Percentiles rank a stretch among this genome's conserved stretches.
Conservation (phyloP, 352 stramenopile species). For the Globisporangium splendens region DNA sequence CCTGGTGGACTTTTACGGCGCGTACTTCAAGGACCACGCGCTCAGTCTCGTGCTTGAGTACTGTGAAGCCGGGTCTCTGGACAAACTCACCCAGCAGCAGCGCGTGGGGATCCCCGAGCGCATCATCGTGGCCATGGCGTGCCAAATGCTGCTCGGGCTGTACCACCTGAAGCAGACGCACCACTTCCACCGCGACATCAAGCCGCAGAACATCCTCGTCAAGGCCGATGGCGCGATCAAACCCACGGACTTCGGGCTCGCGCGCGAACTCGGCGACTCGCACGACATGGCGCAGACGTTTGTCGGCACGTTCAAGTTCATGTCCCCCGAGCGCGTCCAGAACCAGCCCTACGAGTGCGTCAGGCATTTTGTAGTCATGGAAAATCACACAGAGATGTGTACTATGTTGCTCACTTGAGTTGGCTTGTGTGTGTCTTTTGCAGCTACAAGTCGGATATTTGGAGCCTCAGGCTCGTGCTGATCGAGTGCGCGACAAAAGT, state of each 20-base stretch:
- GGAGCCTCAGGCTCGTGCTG: slow-evolving; percentile 71
- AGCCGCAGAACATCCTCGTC: slow-evolving; percentile 91
- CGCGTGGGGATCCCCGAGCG: slow-evolving; percentile 30
- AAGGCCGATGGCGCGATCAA: slow-evolving; percentile 78
- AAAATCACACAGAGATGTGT: not conserved
- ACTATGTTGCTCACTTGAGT: not conserved
- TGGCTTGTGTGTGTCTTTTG: not conserved
- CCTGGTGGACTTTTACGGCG: slow-evolving; percentile 64
- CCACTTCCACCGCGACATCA: slow-evolving; percentile 93
- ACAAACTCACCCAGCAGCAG: slow-evolving; percentile 30
- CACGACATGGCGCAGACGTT: slow-evolving; percentile 85
- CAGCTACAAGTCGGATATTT: slow-evolving; percentile 80
- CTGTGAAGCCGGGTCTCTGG: slow-evolving; percentile 58
- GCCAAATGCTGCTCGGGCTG: slow-evolving; percentile 59
- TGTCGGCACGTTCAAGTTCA: slow-evolving; percentile 91
- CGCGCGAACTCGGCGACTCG: slow-evolving; percentile 58
- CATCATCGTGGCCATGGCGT: slow-evolving; percentile 52
- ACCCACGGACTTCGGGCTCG: slow-evolving; percentile 76
- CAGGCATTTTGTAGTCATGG: slow-evolving; percentile 2
- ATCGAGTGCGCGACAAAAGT: slow-evolving; percentile 59
- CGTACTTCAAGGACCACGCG: slow-evolving; percentile 71
- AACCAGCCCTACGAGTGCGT: slow-evolving; percentile 67
- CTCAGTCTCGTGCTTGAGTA: slow-evolving; percentile 68
- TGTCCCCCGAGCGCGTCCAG: slow-evolving; percentile 90
- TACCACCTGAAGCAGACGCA: slow-evolving; percentile 52